These are phyloP conservation scores for Trichoderma parareesei DNA, from an alignment of 495 filamentous ascomycete species.

Conservation along the genomic window DNA sequence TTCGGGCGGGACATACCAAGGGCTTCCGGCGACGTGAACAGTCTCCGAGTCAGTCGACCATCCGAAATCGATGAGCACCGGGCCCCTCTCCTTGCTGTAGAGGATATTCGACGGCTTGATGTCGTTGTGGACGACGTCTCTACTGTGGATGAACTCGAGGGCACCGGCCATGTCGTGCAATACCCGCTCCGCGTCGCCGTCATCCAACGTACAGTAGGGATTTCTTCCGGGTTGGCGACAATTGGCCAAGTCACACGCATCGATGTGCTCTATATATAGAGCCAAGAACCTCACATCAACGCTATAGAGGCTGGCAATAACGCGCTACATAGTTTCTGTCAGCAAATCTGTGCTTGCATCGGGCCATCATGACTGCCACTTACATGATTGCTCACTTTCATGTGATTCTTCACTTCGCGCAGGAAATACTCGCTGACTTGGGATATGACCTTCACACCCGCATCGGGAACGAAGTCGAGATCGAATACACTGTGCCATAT, in stretches of 20 bases:
- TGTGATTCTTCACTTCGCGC: background rate
- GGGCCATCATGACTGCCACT: background rate
- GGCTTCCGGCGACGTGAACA: background rate
- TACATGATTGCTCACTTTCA: background rate
- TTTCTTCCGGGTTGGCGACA: background rate
- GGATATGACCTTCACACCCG: background rate
- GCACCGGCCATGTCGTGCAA: background rate
- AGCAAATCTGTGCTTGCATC: background rate
- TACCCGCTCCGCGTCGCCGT: background rate
- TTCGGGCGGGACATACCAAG: slow-evolving; percentile 10
- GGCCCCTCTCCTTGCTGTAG: slow-evolving; percentile 4
- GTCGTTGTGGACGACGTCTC: slow-evolving; percentile 1
- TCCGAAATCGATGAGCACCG: slow-evolving; percentile 11
- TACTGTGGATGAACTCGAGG: slow-evolving; percentile 3
- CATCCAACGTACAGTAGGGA: background rate
- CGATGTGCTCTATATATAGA: background rate
- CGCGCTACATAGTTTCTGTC: background rate
- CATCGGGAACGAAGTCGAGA: background rate
- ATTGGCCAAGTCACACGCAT: background rate
- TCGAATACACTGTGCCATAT: background rate
- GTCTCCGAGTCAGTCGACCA: background rate
- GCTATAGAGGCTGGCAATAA: background rate
- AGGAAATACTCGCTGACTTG: background rate
- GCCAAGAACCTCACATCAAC: background rate
- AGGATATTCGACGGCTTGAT: slow-evolving; percentile 12